Base-by-base conservation (phyloP, 2,329 filamentous ascomycete genomes). In the Metarhizium brunneum region DNA sequence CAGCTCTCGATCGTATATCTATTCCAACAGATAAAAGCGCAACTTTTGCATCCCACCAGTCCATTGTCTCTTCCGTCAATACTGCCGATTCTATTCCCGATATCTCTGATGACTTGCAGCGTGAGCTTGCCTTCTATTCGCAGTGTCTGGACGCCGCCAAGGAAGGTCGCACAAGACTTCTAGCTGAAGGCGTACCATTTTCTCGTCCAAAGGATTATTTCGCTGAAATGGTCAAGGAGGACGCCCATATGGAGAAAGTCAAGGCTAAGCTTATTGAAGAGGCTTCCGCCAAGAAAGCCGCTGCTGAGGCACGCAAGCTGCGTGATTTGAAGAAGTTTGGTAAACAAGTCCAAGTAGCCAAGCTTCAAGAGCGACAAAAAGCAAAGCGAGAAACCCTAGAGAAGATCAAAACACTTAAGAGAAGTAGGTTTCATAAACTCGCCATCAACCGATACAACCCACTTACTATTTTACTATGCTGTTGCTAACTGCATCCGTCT, bases 261-360 rank as follows among this genome's bases (percentile, higher is more conserved):
- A 95, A 95, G 79, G 84, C 86, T 66, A 95, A 95, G 80, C 77
- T 97, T 65, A 81, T 96, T 59, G 92, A 97, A 66, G 90, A 95
- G 67, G 94, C 92, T 0, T 89, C 92, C 11, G 80, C 84, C 59
- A 96, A 96, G 80, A 96, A 96, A 78, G 92, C 94, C 1, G 83
- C 90, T 32, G 85, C 88, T 29, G 94, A 99, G 72, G 94, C 94
- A 6, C 84, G 91, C 69, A 91, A 91, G 75, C 86, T 92, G 76
- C 82, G 94, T 60, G 94, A 99, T 71, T 79, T 97, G 66, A 97
- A 96, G 85, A 99, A 97, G 76, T 99, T 97, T 69, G 94, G 94
- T 70, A 99, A 99, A 78, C 90, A 95, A 71, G 94, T 97, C 54
- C 94, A 99, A 77, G 84, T 96, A 58, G 92, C 92, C 57, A 96